Base-by-base conservation (phyloP, 2,329 filamentous ascomycete genomes). In the Leptodontidium sp. region DNA sequence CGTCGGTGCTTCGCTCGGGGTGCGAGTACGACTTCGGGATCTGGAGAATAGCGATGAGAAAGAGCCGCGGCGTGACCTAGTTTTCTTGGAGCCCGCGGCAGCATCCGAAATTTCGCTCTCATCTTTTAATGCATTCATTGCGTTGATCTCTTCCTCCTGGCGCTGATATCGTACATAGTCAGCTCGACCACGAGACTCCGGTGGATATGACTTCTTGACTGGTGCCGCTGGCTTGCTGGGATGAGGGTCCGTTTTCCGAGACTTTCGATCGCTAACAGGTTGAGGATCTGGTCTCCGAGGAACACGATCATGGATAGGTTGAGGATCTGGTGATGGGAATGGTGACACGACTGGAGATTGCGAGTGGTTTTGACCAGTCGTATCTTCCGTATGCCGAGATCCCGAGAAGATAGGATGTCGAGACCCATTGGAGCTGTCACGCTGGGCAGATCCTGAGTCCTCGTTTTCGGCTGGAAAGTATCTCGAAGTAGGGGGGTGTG, bases 161-260 rank as follows among this genome's bases (percentile, higher is more conserved):
- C 68, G 69, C 43, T 70, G 67, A 50, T 66, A 64, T 32, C 63
- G 53, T n/a, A 70, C 66, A 66, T 68, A 71, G 26, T 61, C 69
- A 32, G 45, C 57, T 29, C 65, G 64, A 26, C 64, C 50, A 12
- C 57, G 67, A 15, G 61, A 21, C 21, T 52, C 49, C 29, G 61
- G 61, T 55, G 47, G 61, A 17, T 64, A 52, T 8, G 61, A 64
- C 38, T 45, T 64, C 12, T 53, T 35, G 11, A 52, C 32, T 53
- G 61, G 53, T 40, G 53, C 53, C n/a, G 32, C 17, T 40, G 53
- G 29, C 29, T 57, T 38, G 53, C 53, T 40, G 17, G 53, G 17
- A 3, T 38, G 53, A 57, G 29, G 29, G 7, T 57, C 53, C 21
- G 35, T 3, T 40, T 57, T 57, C 35, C 32, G 53, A 21, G 53